Base-by-base conservation (phyloP, 176 grass and related monocot genomes). In the Bromus sterilis region DNA sequence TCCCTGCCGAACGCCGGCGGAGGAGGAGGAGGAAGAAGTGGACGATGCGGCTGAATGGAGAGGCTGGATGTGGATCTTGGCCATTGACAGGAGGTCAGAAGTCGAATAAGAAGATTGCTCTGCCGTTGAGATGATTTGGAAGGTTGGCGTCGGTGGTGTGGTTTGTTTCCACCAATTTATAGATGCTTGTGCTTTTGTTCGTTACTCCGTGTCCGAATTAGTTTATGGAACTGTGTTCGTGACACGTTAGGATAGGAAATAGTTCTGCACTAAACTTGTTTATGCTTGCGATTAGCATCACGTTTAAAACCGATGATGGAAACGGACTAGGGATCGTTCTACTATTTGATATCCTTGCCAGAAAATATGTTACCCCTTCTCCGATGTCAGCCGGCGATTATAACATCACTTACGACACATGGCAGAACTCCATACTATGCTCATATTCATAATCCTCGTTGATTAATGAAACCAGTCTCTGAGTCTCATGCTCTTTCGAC, bases 21-120 rank as follows among this genome's bases (percentile, higher is more conserved):
- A n/a, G n/a, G n/a, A n/a, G 7, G n/a, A 13, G 6, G 57, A 34
- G 0, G 36, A 78, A 4, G 49, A 32, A n/a, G n/a, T n/a, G 16
- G 76, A 5, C 0, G 48, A 56, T 53, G 29, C 14, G 13, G 56
- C 2, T 3, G 77, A 24, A 14, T 71, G 87, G 3, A 89, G 23
- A 0, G 82, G 82, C 41, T 85, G 87, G 71, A 89, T 85, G 33
- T 85, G 87, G 71, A 89, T 85, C 82, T 85, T 89, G 33, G 87
- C 82, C 87, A 89, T 89, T 13, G 42, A 5, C 0, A 55, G 5
- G 4, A 40, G 21, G 21, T 8, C 36, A 6, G 18, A 36, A 20
- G 18, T 32, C 2, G 7, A 66, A 34, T 37, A 60, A 20, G 48
- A 3, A 31, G 12, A 4, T 48, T 46, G 42, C 28, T 56, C 24